Conservation (phyloP, 2,329 filamentous ascomycete species). For the Polychaeton citri region DNA sequence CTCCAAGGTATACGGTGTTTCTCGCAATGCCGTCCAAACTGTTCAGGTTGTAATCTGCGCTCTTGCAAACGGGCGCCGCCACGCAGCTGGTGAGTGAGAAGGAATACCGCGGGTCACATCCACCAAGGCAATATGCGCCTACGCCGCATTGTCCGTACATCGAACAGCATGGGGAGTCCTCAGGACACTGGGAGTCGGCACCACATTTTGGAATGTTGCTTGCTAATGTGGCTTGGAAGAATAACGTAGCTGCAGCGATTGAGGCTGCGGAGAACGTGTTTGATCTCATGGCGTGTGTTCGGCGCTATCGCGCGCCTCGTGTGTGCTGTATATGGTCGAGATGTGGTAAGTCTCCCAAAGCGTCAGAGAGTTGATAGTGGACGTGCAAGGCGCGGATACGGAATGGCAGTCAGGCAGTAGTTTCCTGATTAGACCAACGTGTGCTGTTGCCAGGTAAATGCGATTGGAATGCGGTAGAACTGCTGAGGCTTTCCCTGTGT, state of each 20-base stretch:
- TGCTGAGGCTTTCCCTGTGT: too few relatives aligned
- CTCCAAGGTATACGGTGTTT: conserved; percentile 75
- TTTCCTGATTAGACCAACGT: too few relatives aligned
- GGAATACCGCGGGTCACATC: conserved; percentile 81
- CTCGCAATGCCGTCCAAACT: conserved; percentile 55
- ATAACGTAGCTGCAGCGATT: too few relatives aligned
- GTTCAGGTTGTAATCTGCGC: conserved; percentile 59
- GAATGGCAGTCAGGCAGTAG: too few relatives aligned
- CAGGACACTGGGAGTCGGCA: conserved; percentile 17
- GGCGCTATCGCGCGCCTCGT: neutral
- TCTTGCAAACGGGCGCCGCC: conserved; percentile 69
- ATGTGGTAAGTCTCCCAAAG: too few relatives aligned
- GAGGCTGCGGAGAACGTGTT: neutral
- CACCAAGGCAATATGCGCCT: conserved; percentile 89
- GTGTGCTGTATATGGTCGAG: too few relatives aligned
- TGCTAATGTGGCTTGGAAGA: neutral
- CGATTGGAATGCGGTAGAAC: too few relatives aligned
- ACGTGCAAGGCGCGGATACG: too few relatives aligned
- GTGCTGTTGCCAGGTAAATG: too few relatives aligned
- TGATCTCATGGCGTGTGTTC: neutral
- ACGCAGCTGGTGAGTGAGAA: conserved; percentile 73
- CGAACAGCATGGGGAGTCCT: conserved; percentile 22
- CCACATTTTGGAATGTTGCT: conserved; percentile 16
- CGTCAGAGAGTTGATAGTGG: too few relatives aligned
- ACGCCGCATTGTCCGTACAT: conserved; percentile 85